These are phyloP conservation scores for Fusarium sp. DNA, from an alignment of 2,329 filamentous ascomycete genomes.

Conservation along the genomic window DNA sequence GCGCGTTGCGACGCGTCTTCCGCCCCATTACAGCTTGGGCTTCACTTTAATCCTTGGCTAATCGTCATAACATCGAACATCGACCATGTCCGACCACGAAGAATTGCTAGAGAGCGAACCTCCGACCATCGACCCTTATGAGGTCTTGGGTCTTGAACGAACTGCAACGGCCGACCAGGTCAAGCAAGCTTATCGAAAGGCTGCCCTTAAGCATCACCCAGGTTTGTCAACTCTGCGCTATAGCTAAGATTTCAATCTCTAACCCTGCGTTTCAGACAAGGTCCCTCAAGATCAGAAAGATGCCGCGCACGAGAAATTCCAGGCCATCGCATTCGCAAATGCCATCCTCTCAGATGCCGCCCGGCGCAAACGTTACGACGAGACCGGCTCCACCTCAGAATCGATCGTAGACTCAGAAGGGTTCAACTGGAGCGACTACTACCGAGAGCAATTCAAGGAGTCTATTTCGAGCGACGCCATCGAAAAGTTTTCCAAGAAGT, in stretches of 20 bases:
- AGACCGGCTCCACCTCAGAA: constrained; percentile 89
- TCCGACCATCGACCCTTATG: constrained; percentile 81
- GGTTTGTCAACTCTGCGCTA: constrained; percentile 63
- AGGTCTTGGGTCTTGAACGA: constrained; percentile 78
- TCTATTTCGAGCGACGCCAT: constrained; percentile 82
- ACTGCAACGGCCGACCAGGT: constrained; percentile 82
- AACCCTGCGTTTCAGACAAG: constrained; percentile 73
- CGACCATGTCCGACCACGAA: constrained; percentile 61
- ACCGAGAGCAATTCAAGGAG: constrained; percentile 84
- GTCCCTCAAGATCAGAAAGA: constrained; percentile 75
- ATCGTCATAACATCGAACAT: constrained; percentile 20
- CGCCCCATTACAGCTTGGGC: background rate
- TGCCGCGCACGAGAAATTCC: constrained; percentile 83
- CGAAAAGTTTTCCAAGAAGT: constrained; percentile 78
- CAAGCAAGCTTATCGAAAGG: constrained; percentile 92
- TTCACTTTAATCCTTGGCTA: background rate
- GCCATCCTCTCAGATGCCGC: constrained; percentile 87
- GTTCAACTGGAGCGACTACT: constrained; percentile 94
- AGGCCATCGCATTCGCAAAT: constrained; percentile 93
- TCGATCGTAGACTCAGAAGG: constrained; percentile 80
- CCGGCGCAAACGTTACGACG: constrained; percentile 88
- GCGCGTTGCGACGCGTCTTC: constrained; percentile 45
- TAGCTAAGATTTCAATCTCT: constrained; percentile 17
- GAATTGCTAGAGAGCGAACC: constrained; percentile 69
- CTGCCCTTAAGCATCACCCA: constrained; percentile 87